phyloP scores from a whole-genome alignment of 176 grass and related monocot genomes.

The Puccinellia tenuiflora region DNA sequence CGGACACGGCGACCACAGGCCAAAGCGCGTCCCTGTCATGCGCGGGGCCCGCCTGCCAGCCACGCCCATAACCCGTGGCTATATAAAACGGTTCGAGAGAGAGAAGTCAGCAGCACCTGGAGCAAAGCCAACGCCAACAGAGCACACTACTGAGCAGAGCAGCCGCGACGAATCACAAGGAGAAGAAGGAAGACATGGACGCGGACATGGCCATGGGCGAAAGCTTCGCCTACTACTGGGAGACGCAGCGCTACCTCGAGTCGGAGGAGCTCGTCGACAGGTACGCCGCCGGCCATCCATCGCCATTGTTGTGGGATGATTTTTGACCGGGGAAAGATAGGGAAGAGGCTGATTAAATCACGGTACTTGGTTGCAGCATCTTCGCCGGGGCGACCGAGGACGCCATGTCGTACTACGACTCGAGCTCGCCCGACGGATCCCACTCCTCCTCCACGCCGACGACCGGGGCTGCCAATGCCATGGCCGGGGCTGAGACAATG shows the following conservation, averaged over 20 bases:
- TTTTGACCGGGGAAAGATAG: background rate
- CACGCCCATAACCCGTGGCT: background rate
- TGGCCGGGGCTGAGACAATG: background rate
- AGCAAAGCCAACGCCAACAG: background rate
- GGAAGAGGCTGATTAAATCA: background rate
- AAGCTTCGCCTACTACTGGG: conserved; percentile 72
- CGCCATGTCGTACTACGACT: conserved; percentile 48
- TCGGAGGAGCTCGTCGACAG: conserved; percentile 63
- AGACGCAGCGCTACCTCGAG: conserved; percentile 57
- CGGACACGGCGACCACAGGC: conserved; percentile 30
- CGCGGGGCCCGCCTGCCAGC: background rate
- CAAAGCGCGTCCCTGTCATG: conserved; percentile 8
- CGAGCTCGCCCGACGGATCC: conserved; percentile 60
- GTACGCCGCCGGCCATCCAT: background rate
- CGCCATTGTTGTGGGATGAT: background rate
- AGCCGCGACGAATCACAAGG: background rate
- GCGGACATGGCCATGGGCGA: conserved; percentile 51
- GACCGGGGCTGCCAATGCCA: background rate
- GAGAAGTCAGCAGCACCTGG: background rate
- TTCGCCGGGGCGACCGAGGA: conserved; percentile 39
- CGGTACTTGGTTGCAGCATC: conserved; percentile 16
- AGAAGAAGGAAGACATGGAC: conserved; percentile 19
- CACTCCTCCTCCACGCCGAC: conserved; percentile 2
- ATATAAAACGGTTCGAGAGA: conserved; percentile 22
- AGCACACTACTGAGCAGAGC: background rate